phyloP scores from a whole-genome alignment of 306 rosid genomes.

The Sesbania bispinosa region DNA sequence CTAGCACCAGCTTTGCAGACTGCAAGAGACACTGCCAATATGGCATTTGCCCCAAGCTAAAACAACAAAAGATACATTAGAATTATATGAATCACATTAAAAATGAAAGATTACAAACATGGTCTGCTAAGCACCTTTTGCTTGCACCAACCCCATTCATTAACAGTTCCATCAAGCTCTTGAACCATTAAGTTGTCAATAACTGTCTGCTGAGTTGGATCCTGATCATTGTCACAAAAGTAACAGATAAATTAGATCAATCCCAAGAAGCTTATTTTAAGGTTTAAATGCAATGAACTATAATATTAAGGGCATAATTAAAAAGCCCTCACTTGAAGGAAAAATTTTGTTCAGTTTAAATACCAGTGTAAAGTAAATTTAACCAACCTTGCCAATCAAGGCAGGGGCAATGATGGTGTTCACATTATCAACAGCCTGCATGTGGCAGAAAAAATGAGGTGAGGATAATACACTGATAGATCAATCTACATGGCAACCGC shows the following conservation, averaged over 20 bases:
- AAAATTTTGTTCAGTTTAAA: not conserved
- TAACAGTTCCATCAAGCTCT: conserved; percentile 88
- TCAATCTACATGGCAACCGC: not conserved
- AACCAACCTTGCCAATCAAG: conserved; percentile 86
- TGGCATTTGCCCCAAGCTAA: conserved; percentile 98
- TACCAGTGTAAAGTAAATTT: not conserved
- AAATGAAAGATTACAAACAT: not conserved
- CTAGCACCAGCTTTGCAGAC: conserved; percentile 92
- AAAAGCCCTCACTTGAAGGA: not conserved
- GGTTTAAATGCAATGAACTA: not conserved
- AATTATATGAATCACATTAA: not conserved
- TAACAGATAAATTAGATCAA: not conserved
- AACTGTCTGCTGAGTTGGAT: conserved; percentile 70
- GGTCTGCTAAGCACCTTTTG: conserved; percentile 60
- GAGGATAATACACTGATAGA: not conserved
- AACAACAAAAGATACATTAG: conserved; percentile 5
- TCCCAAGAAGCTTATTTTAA: not conserved
- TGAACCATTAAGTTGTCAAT: conserved; percentile 94
- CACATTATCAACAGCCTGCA: conserved; percentile 83
- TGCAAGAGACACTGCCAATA: conserved; percentile 94
- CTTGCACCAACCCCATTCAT: conserved; percentile 99
- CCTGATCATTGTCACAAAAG: conserved; percentile 43
- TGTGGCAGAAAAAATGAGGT: not conserved
- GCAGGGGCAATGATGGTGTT: conserved; percentile 85
- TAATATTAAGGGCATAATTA: not conserved